Conservation (phyloP, 2,329 filamentous ascomycete species). For the Aspergillus sp. region DNA sequence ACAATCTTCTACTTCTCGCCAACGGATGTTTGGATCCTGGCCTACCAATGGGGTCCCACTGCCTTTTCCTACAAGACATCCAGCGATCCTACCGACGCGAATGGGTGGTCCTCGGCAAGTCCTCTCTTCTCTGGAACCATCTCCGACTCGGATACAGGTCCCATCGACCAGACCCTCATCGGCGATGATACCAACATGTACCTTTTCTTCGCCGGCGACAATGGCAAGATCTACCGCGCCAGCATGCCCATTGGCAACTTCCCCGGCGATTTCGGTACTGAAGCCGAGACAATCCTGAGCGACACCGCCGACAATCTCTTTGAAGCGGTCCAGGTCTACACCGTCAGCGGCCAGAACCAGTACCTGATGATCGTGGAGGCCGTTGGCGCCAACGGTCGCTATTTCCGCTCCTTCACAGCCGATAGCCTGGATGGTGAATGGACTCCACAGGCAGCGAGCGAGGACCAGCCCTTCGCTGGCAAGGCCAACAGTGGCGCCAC, state of each 20-base stretch:
- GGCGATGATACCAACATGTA: constrained; percentile 63
- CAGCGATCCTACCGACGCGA: constrained; percentile 56
- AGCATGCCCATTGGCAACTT: constrained; percentile 64
- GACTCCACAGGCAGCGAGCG: constrained; percentile 57
- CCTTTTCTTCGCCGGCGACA: constrained; percentile 67
- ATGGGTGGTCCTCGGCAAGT: constrained; percentile 56
- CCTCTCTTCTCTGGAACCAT: constrained; percentile 51
- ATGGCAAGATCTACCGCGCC: constrained; percentile 65
- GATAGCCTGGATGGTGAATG: constrained; percentile 56
- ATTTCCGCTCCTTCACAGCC: constrained; percentile 67
- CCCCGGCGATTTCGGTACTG: constrained; percentile 59
- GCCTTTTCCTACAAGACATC: constrained; percentile 63
- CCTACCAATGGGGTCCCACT: constrained; percentile 63
- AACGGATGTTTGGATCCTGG: constrained; percentile 63
- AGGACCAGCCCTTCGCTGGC: constrained; percentile 64
- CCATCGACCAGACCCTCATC: constrained; percentile 65
- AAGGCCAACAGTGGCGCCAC: constrained; percentile 64
- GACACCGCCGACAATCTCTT: constrained; percentile 60
- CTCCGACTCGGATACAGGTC: constrained; percentile 49
- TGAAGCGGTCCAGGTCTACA: constrained; percentile 68
- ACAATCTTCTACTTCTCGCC: constrained; percentile 64
- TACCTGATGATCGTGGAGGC: constrained; percentile 71
- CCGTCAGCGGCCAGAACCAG: constrained; percentile 51
- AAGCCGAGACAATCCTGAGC: constrained; percentile 51
- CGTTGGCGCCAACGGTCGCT: constrained; percentile 58